Conservation (phyloP, 306 rosid species). For the Fagus crenata region DNA sequence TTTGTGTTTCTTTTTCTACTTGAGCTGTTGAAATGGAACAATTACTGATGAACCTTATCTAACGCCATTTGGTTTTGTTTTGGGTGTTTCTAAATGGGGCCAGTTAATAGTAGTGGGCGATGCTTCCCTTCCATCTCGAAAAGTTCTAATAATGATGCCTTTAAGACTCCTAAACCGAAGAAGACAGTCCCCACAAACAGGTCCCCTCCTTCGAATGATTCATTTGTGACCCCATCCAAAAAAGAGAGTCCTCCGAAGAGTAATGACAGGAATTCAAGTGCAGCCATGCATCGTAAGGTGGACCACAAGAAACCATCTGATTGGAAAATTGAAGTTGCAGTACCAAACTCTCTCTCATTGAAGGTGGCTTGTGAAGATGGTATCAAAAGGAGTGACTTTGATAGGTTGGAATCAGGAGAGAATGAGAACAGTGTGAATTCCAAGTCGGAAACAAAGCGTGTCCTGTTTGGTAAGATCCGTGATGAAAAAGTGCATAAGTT, state of each 20-base stretch:
- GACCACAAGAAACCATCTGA: constrained; percentile 46
- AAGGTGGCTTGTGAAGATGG: constrained; percentile 44
- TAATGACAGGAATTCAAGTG: constrained; percentile 42
- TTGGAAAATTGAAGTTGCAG: constrained; percentile 50
- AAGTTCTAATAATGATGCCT: constrained; percentile 40
- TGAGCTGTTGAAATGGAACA: too few relatives aligned
- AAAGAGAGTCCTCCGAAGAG: constrained; percentile 39
- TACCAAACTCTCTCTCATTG: constrained; percentile 36
- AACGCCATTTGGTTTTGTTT: constrained; percentile 17
- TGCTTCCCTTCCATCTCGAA: constrained; percentile 37
- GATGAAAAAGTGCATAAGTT: constrained; percentile 58
- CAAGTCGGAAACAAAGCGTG: constrained; percentile 44
- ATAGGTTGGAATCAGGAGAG: constrained; percentile 36
- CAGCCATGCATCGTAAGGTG: constrained; percentile 35
- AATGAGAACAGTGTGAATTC: constrained; percentile 35
- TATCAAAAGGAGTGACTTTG: constrained; percentile 37
- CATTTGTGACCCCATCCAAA: constrained; percentile 41
- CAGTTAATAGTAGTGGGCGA: constrained; percentile 53
- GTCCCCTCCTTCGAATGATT: constrained; percentile 60
- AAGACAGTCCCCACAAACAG: constrained; percentile 58
- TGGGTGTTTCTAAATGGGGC: constrained; percentile 29
- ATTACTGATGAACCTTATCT: constrained; percentile 12
- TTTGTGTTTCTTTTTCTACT: neutral
- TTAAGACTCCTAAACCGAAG: constrained; percentile 51
- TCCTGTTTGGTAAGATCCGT: constrained; percentile 46